Evolutionary conservation across 352 stramenopile species (phyloP).

Genomic region (Phytophthora citricola): DNA sequence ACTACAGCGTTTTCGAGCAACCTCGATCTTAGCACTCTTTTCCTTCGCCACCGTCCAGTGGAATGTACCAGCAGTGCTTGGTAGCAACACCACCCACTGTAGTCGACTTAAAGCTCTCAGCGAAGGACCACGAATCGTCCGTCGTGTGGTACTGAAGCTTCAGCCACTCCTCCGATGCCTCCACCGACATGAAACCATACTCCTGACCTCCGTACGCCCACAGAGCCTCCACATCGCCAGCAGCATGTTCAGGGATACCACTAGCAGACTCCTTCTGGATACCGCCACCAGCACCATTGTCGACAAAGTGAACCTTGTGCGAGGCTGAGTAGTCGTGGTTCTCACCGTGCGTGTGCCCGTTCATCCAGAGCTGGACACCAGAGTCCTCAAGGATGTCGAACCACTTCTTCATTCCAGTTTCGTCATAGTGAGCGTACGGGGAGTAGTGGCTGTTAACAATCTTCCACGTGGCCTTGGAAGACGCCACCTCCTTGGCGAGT

Average conservation of each 20-base stretch:
- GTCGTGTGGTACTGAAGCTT: conserved; percentile 77
- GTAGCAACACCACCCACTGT: conserved; percentile 58
- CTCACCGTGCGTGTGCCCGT: conserved; percentile 81
- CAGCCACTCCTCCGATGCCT: conserved; percentile 67
- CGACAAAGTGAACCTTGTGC: conserved; percentile 70
- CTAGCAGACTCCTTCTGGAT: conserved; percentile 84
- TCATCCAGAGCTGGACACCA: conserved; percentile 71
- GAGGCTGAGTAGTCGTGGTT: conserved; percentile 71
- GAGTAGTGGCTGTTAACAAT: conserved; percentile 89
- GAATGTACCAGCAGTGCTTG: conserved; percentile 86
- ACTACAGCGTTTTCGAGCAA: background rate
- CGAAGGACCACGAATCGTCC: conserved; percentile 69
- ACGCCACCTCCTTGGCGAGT: conserved; percentile 51
- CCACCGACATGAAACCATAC: conserved; percentile 79
- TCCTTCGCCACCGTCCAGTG: conserved; percentile 41
- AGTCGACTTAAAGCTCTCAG: conserved; percentile 55
- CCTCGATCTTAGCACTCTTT: conserved; percentile 37
- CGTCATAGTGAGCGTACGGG: conserved; percentile 76
- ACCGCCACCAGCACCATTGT: conserved; percentile 81
- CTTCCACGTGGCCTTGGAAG: conserved; percentile 83
- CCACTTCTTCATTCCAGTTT: conserved; percentile 66
- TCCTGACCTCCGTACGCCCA: conserved; percentile 71
- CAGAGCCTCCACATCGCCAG: conserved; percentile 52
- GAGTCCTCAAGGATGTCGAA: conserved; percentile 55
- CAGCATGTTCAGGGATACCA: conserved; percentile 62